Percentiles rank a stretch among this genome's conserved stretches.
Conservation (phyloP, 2,329 filamentous ascomycete genomes). For the Gnomoniopsis smithogilvyi region DNA sequence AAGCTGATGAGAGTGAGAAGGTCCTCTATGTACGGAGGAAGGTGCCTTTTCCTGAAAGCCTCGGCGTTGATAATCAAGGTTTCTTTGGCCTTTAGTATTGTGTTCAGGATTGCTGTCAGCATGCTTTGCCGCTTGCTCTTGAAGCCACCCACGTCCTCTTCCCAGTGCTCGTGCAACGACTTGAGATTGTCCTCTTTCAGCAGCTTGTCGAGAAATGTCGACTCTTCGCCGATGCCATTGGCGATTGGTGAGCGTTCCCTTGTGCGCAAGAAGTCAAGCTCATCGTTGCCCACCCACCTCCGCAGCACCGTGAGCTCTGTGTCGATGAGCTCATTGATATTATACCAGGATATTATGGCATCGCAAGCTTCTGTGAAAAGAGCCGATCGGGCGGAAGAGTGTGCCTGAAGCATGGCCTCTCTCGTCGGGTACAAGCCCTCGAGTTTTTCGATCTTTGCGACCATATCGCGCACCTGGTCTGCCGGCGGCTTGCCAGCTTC, state of each 20-base stretch:
- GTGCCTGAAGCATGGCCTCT: constrained; percentile 67
- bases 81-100: constrained; percentile 90
- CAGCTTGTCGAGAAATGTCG: constrained; percentile 89
- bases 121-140: constrained; percentile 65
- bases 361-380: constrained; percentile 81
- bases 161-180: constrained; percentile 76
- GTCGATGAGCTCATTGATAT: constrained; percentile 94
- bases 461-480: constrained; percentile 85
- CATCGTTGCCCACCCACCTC: constrained; percentile 95
- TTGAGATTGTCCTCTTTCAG: constrained; percentile 95
- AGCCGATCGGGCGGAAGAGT: constrained; percentile 73
- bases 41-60: constrained; percentile 80
- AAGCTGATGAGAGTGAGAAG: constrained; percentile 96
- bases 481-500: constrained; percentile 85
- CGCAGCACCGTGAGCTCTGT: constrained; percentile 88
- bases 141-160: constrained; percentile 34
- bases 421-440: constrained; percentile 83
- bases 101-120: constrained; percentile 75
- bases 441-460: constrained; percentile 85
- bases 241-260: constrained; percentile 65
- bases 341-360: constrained; percentile 92
- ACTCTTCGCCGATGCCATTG: constrained; percentile 79
- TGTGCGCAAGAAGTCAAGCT: constrained; percentile 82
- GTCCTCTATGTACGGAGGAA: constrained; percentile 96
- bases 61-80: constrained; percentile 85